phyloP scores from a whole-genome alignment of 1,139 yeast genomes.

The Debaryomyces fabryi region DNA sequence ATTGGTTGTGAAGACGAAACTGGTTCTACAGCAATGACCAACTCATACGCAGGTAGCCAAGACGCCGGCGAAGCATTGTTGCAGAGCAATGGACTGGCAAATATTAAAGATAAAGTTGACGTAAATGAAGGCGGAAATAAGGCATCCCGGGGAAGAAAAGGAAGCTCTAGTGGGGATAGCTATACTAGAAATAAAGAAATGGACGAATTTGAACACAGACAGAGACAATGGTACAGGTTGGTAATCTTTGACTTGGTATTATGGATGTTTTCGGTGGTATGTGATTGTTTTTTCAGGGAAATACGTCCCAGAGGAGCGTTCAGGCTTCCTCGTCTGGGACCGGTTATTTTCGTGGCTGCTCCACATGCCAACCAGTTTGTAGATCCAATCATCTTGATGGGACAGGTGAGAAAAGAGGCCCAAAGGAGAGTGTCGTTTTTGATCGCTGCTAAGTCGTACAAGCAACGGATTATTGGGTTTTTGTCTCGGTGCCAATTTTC shows the following conservation, averaged over 20 bases:
- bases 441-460: conserved; percentile 82
- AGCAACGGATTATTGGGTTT: conserved; percentile 68
- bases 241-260: conserved; percentile 50
- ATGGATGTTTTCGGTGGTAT: conserved; percentile 49
- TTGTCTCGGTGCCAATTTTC: conserved; percentile 76
- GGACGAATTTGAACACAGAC: conserved; percentile 9
- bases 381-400: conserved; percentile 85
- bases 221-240: conserved; percentile 35
- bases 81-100: not conserved
- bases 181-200: not conserved
- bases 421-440: conserved; percentile 79
- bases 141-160: not conserved
- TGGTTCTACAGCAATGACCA: not conserved
- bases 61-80: not conserved
- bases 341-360: conserved; percentile 93
- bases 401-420: conserved; percentile 73
- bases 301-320: conserved; percentile 90
- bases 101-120: not conserved
- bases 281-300: conserved; percentile 78
- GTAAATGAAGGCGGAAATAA: not conserved
- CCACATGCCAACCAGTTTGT: conserved; percentile 98
- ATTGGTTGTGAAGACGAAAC: not conserved
- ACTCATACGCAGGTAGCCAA: not conserved
- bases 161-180: not conserved
- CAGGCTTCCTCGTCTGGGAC: conserved; percentile 80